Percentiles rank a stretch among this genome's conserved stretches.
Evolutionary conservation across 805 yeast species (phyloP).

Genomic region (Yamadazyma endophytica): DNA sequence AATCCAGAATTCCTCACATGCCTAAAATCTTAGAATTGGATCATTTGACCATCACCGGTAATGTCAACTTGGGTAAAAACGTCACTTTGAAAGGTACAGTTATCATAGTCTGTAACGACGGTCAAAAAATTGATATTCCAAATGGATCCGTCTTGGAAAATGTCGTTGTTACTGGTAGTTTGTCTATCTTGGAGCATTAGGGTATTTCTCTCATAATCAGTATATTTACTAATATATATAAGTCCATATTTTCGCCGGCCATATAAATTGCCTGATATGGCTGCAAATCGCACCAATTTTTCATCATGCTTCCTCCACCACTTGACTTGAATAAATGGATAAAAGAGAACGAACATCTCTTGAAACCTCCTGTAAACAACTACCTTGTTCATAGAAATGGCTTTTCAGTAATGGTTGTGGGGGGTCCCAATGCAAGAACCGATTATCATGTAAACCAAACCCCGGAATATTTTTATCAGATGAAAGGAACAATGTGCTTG

Average conservation of each 20-base stretch:
- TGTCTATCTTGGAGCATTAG: conserved; percentile 91
- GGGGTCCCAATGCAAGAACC: conserved; percentile 92
- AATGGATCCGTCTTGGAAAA: conserved; percentile 93
- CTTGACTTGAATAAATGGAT: conserved; percentile 81
- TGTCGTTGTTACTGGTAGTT: conserved; percentile 94
- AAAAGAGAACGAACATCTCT: conserved; percentile 63
- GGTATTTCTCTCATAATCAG: too few relatives aligned
- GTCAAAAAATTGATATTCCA: conserved; percentile 95
- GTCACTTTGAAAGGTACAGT: conserved; percentile 96
- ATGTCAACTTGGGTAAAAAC: conserved; percentile 84
- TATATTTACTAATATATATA: too few relatives aligned
- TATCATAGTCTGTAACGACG: conserved; percentile 94
- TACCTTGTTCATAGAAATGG: conserved; percentile 89
- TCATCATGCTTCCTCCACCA: conserved; percentile 66
- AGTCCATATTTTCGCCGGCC: too few relatives aligned
- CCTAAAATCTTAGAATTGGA: conserved; percentile 95
- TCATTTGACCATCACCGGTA: conserved; percentile 96
- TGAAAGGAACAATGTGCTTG: conserved; percentile 81
- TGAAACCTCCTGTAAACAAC: conserved; percentile 91
- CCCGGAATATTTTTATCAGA: conserved; percentile 89
- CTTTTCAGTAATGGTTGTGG: conserved; percentile 90
- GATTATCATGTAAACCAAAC: conserved; percentile 93
- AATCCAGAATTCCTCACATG: conserved; percentile 86
- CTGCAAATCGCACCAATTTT: too few relatives aligned
- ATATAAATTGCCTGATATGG: too few relatives aligned